A percentile compares a stretch with the other conserved stretches of the same genome.
These are phyloP conservation scores for Pleurotus pulmonarius DNA, from an alignment of 768 basidiomycete genomes.

Conservation along the genomic window DNA sequence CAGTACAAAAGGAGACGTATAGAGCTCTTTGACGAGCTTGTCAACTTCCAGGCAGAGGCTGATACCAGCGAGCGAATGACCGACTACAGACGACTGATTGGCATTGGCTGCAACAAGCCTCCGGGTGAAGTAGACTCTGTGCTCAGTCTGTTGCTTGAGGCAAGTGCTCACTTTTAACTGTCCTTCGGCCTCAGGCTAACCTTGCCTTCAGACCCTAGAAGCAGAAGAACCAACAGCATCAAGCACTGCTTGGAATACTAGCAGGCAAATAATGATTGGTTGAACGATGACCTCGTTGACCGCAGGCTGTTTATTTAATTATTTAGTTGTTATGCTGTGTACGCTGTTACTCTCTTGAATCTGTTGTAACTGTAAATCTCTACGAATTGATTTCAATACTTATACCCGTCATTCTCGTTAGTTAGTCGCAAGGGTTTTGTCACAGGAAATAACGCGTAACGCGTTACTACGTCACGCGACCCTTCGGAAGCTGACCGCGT, in stretches of 20 bases:
- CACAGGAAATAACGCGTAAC: no score
- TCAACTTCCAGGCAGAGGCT: constrained; percentile 81
- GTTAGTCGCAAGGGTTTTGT: no score
- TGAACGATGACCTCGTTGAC: constrained; percentile 12
- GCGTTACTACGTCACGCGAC: no score
- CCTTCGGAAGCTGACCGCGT: no score
- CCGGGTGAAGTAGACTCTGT: constrained; percentile 87
- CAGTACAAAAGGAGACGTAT: constrained; percentile 67
- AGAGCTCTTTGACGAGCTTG: constrained; percentile 70
- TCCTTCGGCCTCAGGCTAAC: background rate
- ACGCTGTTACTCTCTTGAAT: constrained; percentile 2
- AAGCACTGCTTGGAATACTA: constrained; percentile 42
- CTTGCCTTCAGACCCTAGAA: constrained; percentile 61
- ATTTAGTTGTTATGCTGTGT: constrained; percentile 7
- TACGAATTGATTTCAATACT: background rate
- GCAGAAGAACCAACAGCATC: constrained; percentile 74
- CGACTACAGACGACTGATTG: constrained; percentile 86
- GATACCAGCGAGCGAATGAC: constrained; percentile 88
- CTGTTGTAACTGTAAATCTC: constrained; percentile 6
- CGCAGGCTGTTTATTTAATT: constrained; percentile 7
- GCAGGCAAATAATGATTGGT: constrained; percentile 28
- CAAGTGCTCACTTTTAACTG: constrained; percentile 25
- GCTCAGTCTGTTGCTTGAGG: constrained; percentile 82
- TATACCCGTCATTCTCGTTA: background rate
- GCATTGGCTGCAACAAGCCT: constrained; percentile 84